Base-by-base conservation (phyloP, 805 yeast genomes). In the Saturnispora gosingensis region DNA sequence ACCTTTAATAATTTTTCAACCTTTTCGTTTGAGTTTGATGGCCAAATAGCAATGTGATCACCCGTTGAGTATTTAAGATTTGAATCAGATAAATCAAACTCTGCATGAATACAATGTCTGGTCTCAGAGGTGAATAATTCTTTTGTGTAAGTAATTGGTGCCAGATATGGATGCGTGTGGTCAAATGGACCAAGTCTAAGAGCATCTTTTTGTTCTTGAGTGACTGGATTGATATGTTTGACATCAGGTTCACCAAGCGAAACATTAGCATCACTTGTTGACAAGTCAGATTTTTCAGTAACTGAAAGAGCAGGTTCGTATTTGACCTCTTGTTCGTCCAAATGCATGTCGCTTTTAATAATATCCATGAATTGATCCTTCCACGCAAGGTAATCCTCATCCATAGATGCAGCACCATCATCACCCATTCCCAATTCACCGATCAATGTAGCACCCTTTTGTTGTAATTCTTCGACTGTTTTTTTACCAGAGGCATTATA, bases 41-140 rank as follows among this genome's bases (percentile, higher is more conserved):
- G 88, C 87, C 95, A 86, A 47, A 91, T 72, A 16, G 95, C 97
- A 52, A 91, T 70, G 68, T 91, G 97, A 66, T 91, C 98, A 63
- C 98, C 98, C 3, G 97, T 88, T 46, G 88, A 73, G 67, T 90
- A 91, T 58, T 81, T 80, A 60, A 91, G 72, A 59, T 81, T 81
- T 5, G 89, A 76, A 64, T 78, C 87, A 13, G 99, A 98, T 18
- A 86, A 67, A 61, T 88, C 95, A 28, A 58, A 44, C 10, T 53
- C 44, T 55, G 91, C 76, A 64, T 89, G 88, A 65, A 88, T 95
- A 52, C 82, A 76, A 64, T 89, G 96, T 47, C 90, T 76, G 25
- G 81, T 66, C 1, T 75, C 62, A 45, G 72, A 70, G 72, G 86
- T 87, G 53, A 88, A 74, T 67, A 85, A 93, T 5, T 88, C 64